Evolutionary conservation across 257 asterid species (phyloP), one percentile per base, ranked within the genome.

Genomic region (Solanum ossicruentum): DNA sequence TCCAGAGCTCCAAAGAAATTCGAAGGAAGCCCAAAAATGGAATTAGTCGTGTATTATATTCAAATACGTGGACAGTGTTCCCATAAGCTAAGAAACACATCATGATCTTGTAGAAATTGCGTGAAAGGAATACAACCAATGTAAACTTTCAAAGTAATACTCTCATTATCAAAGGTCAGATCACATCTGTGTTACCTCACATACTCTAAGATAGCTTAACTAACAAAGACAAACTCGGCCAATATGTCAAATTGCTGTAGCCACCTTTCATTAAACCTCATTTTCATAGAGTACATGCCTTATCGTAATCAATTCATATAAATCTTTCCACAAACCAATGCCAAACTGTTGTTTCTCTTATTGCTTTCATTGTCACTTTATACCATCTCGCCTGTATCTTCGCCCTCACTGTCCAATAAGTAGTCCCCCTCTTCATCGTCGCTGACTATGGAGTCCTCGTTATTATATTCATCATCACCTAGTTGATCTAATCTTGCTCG

Each of bases 361-460:
- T 77, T 15, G 26, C 82, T 77, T 77, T 51, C 82, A 28, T 51
- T 45, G 51, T 15, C 82, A 51, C 60, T 77, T 77, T 16, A 77
- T 51, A 77, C 39, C 41, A 80, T 80, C 86, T 67, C 61, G 16
- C 47, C 23, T 51, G 47, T 16, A 77, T 86, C 87, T 39, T 92
- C 95, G 32, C 90, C 95, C 11, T 90, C 94, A 83, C 92, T 89
- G 73, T 91, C 92, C 82, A 85, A 84, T 4, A 87, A 82, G 55
- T 89, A 94, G 89, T 90, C 94, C 60, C 73, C 89, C 15, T 81
- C 92, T 10, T 89, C 91, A 23, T 89, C 92, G 17, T 85, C 93
- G 16, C 85, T 84, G 36, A 81, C 86, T 55, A 20, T 28, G 52
- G 81, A 73, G 28, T 69, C 66, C 43, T 60, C 88, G 21, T 65